Conservation (phyloP, 768 basidiomycete species). For the Pleurotus ostreatus region DNA sequence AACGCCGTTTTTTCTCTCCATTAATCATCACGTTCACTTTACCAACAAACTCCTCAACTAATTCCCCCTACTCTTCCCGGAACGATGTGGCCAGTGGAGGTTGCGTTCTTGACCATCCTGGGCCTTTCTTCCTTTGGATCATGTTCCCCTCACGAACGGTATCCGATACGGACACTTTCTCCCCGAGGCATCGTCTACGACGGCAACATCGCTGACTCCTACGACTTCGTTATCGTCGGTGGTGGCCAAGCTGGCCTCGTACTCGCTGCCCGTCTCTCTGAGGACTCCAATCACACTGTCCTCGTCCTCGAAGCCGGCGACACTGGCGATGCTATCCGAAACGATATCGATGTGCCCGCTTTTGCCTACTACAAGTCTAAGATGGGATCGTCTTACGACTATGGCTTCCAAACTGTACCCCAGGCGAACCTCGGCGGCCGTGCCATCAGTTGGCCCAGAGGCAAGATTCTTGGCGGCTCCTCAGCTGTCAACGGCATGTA, state of each 20-base stretch:
- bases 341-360: conserved; percentile 37
- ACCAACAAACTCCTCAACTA: neutral
- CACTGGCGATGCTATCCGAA: conserved; percentile 37
- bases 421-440: neutral
- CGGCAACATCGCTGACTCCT: conserved; percentile 33
- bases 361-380: conserved; percentile 36
- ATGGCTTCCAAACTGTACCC: conserved; percentile 21
- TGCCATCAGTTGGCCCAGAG: conserved; percentile 21
- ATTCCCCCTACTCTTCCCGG: neutral
- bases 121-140: conserved; percentile 3
- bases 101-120: conserved; percentile 5
- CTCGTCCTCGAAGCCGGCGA: conserved; percentile 50
- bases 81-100: conserved; percentile 8
- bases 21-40: neutral
- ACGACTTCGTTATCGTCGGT: conserved; percentile 48
- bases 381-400: conserved; percentile 32
- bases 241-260: conserved; percentile 40
- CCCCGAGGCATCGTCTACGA: conserved; percentile 36
- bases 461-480: conserved; percentile 43
- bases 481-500: conserved; percentile 47
- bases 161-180: conserved; percentile 8
- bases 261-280: conserved; percentile 43
- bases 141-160: neutral
- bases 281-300: conserved; percentile 37
- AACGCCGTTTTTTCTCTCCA: neutral